phyloP scores from a whole-genome alignment of 176 grass and related monocot genomes.

The Oropetium thomaeum region DNA sequence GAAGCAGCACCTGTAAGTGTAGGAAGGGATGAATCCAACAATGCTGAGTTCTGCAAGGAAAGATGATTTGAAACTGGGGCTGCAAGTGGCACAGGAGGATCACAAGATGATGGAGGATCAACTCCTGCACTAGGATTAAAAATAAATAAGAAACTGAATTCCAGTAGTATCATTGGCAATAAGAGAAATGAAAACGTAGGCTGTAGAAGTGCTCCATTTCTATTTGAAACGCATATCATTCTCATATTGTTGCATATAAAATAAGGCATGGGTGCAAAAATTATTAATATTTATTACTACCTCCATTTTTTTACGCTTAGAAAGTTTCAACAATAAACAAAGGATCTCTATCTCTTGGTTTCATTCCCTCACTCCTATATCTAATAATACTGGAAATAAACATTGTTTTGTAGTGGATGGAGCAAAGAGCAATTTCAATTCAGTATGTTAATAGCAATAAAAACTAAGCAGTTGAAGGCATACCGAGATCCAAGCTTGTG shows the following conservation, averaged over 20 bases:
- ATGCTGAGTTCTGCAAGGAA: slow-evolving; percentile 56
- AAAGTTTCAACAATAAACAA: too few relatives aligned
- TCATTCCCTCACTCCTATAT: background rate
- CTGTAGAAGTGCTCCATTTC: background rate
- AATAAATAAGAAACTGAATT: slow-evolving; percentile 41
- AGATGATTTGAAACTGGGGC: slow-evolving; percentile 59
- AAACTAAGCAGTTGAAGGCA: slow-evolving; percentile 35
- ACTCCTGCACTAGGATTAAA: slow-evolving; percentile 84
- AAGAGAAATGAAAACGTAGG: background rate
- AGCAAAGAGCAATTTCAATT: slow-evolving; percentile 11
- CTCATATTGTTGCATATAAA: background rate
- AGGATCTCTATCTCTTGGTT: background rate
- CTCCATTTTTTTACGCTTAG: background rate
- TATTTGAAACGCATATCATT: background rate
- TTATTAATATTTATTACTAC: background rate
- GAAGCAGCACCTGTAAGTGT: slow-evolving; percentile 43
- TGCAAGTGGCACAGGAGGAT: slow-evolving; percentile 67
- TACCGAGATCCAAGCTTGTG: slow-evolving; percentile 98
- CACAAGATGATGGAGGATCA: slow-evolving; percentile 88
- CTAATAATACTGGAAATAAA: background rate
- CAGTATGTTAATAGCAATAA: slow-evolving; percentile 33
- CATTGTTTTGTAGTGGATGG: background rate
- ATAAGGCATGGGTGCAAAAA: background rate
- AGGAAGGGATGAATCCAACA: slow-evolving; percentile 69
- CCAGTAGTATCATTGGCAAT: background rate